phyloP scores from a whole-genome alignment of 768 basidiomycete genomes.

The Lepiota venenata region DNA sequence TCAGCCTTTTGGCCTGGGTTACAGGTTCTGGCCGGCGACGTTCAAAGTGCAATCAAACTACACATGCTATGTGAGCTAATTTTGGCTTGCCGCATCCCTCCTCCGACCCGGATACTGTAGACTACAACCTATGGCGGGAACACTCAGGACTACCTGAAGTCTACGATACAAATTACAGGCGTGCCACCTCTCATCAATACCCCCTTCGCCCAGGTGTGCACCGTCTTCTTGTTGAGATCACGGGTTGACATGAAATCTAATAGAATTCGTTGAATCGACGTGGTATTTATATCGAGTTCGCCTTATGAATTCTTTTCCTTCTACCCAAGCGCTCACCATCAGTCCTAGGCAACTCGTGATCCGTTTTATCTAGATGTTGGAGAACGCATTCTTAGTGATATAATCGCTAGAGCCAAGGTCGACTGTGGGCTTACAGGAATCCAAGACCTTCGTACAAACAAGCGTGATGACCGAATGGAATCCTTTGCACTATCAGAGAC shows the following conservation, averaged over 20 bases:
- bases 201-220: slow-evolving; percentile 69
- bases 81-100: not conserved
- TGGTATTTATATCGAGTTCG: slow-evolving; percentile 90
- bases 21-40: slow-evolving; percentile 82
- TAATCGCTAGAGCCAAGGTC: slow-evolving; percentile 72
- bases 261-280: slow-evolving; percentile 94
- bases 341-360: slow-evolving; percentile 80
- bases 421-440: slow-evolving; percentile 86
- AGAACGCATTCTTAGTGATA: slow-evolving; percentile 76
- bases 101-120: slow-evolving; percentile 30
- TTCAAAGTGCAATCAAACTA: slow-evolving; percentile 88
- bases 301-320: slow-evolving; percentile 4
- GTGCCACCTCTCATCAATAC: slow-evolving; percentile 74
- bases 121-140: slow-evolving; percentile 91
- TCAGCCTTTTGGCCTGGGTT: slow-evolving; percentile 98
- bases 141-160: slow-evolving; percentile 91
- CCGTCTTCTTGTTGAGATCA: not conserved
- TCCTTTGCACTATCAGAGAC: slow-evolving; percentile 94
- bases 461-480: slow-evolving; percentile 94
- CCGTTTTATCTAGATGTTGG: slow-evolving; percentile 91
- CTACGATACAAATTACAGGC: slow-evolving; percentile 74
- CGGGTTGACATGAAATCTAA: not conserved
- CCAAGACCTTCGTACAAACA: slow-evolving; percentile 70
- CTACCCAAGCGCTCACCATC: slow-evolving; percentile 11
- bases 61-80: slow-evolving; percentile 73